Percentiles rank a stretch among this genome's conserved stretches.
These are phyloP conservation scores for Cymbopogon flexuosus DNA, from an alignment of 202 grass and related monocot species.

Conservation along the genomic window DNA sequence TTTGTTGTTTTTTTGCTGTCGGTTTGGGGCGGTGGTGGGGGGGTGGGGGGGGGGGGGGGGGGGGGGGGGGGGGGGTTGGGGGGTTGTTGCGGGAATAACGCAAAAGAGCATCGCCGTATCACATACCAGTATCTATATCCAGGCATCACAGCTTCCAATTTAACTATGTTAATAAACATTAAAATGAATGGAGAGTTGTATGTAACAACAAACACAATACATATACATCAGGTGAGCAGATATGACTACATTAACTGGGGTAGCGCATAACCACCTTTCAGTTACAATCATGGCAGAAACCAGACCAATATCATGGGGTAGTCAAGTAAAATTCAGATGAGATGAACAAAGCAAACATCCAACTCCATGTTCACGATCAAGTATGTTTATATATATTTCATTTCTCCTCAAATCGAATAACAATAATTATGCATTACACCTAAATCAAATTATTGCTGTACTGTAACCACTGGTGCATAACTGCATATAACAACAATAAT, in stretches of 20 bases:
- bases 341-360: neutral
- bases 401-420: neutral
- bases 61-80: too few species aligned
- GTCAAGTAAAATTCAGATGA: too few species aligned
- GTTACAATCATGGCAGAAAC: neutral
- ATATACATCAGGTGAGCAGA: neutral
- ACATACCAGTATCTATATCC: neutral
- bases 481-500: conserved; percentile 2
- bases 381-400: neutral
- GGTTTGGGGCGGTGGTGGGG: too few species aligned
- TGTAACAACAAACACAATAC: neutral
- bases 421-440: conserved; percentile 8
- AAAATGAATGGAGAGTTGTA: neutral
- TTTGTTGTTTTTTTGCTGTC: too few species aligned
- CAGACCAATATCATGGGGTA: neutral
- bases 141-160: neutral
- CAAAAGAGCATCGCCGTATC: neutral
- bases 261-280: neutral
- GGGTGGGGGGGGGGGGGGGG: too few species aligned
- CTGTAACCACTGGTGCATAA: neutral
- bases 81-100: neutral
- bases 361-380: neutral
- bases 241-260: neutral
- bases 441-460: neutral
- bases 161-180: neutral